Percentiles rank a stretch among this genome's conserved stretches.
Conservation (phyloP, 306 rosid species). For the Ceratonia siliqua region DNA sequence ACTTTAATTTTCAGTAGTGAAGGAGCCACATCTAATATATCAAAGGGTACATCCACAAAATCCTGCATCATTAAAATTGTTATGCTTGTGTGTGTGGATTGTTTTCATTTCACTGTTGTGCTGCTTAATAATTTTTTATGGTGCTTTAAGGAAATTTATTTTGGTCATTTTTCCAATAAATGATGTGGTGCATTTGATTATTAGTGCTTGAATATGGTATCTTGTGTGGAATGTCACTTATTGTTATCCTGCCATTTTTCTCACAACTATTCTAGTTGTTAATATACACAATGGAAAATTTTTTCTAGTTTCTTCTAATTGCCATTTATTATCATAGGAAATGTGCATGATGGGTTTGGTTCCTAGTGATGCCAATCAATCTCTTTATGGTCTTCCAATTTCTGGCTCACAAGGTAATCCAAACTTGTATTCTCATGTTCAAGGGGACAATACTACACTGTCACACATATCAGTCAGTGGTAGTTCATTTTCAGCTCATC, state of each 20-base stretch:
- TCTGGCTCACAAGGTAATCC: too few species aligned
- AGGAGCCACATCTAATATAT: too few species aligned
- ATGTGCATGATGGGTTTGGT: constrained; percentile 59
- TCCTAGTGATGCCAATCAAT: constrained; percentile 78
- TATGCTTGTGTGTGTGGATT: constrained; percentile 22
- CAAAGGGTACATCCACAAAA: too few species aligned
- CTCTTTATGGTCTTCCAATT: constrained; percentile 83
- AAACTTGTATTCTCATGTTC: constrained; percentile 58
- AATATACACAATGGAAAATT: constrained; percentile 22
- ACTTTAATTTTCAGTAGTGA: too few species aligned
- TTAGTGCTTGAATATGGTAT: too few species aligned
- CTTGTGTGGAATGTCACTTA: too few species aligned
- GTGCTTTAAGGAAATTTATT: constrained; percentile 11
- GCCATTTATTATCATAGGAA: constrained; percentile 62
- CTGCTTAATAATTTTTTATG: neutral
- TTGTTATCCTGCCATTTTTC: constrained; percentile 21
- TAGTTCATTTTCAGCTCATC: constrained; percentile 65
- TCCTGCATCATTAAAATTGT: too few species aligned
- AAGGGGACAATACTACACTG: constrained; percentile 60
- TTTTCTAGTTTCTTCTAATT: constrained; percentile 64
- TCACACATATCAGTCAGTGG: constrained; percentile 49
- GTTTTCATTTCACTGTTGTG: constrained; percentile 7
- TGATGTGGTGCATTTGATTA: too few species aligned
- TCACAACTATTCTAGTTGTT: constrained; percentile 13
- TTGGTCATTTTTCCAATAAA: neutral